Percentiles rank a stretch among this genome's conserved stretches.
These are phyloP conservation scores for Arxiozyma bovina DNA, from an alignment of 1,139 yeast species.

Conservation along the genomic window DNA sequence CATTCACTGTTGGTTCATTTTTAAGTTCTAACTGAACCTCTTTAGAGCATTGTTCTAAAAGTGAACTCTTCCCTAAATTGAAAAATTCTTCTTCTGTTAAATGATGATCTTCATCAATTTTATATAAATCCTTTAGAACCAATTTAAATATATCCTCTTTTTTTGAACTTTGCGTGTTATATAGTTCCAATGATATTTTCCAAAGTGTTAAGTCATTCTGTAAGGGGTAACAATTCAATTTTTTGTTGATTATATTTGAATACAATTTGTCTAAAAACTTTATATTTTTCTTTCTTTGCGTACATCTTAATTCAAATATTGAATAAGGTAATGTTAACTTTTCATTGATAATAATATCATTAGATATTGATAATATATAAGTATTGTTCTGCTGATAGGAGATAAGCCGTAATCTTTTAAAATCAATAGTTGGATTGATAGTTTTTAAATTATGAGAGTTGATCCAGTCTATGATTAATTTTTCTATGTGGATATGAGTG, in stretches of 20 bases:
- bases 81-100: constrained; percentile 20
- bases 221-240: constrained; percentile 32
- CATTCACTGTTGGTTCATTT: background rate
- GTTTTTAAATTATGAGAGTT: constrained; percentile 38
- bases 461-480: constrained; percentile 44
- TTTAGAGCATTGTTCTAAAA: constrained; percentile 10
- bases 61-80: constrained; percentile 15
- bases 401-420: constrained; percentile 45
- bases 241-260: constrained; percentile 33
- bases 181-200: constrained; percentile 14
- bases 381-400: constrained; percentile 10
- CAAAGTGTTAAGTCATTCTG: constrained; percentile 25
- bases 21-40: constrained; percentile 2
- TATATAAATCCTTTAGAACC: constrained; percentile 22
- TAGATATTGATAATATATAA: constrained; percentile 22
- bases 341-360: constrained; percentile 15
- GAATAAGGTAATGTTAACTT: constrained; percentile 29
- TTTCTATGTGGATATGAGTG: constrained; percentile 34
- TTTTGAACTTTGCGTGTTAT: constrained; percentile 22
- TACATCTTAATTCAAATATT: constrained; percentile 16
- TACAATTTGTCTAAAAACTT: constrained; percentile 25
- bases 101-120: constrained; percentile 7
- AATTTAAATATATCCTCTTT: constrained; percentile 30
- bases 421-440: constrained; percentile 36
- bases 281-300: constrained; percentile 24